Conservation (phyloP, 768 basidiomycete species). For the Dictyophora rubrovolvata region DNA sequence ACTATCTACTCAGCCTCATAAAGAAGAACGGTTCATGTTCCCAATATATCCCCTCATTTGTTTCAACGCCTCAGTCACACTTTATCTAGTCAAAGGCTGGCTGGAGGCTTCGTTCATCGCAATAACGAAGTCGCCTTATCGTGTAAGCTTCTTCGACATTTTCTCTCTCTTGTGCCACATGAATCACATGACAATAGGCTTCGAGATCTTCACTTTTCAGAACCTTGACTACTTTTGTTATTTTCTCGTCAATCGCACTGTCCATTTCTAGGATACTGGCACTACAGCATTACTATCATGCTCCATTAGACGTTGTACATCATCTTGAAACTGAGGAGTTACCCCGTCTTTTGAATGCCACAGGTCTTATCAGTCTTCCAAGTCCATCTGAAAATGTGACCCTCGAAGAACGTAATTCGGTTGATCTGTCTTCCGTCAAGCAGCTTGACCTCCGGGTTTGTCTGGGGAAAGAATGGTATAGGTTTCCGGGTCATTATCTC, state of each 20-base stretch:
- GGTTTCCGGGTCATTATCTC: slow-evolving; percentile 86
- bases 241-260: slow-evolving; percentile 55
- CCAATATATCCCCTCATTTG: slow-evolving; percentile 86
- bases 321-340: slow-evolving; percentile 71
- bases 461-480: slow-evolving; percentile 91
- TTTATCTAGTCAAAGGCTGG: slow-evolving; percentile 84
- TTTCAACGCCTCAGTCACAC: slow-evolving; percentile 86
- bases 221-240: slow-evolving; percentile 58
- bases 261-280: slow-evolving; percentile 77
- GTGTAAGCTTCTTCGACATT: slow-evolving; percentile 37
- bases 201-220: slow-evolving; percentile 68
- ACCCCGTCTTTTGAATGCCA: slow-evolving; percentile 67
- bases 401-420: slow-evolving; percentile 30
- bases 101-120: slow-evolving; percentile 66
- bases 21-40: slow-evolving; percentile 99
- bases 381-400: slow-evolving; percentile 23
- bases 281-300: slow-evolving; percentile 81
- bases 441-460: slow-evolving; percentile 71
- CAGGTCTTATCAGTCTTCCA: slow-evolving; percentile 48
- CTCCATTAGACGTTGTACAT: slow-evolving; percentile 64
- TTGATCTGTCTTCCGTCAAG: slow-evolving; percentile 60
- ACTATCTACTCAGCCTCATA: slow-evolving; percentile 77
- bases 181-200: slow-evolving; percentile 38
- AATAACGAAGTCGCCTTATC: slow-evolving; percentile 75
- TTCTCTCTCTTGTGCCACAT: background rate